Evolutionary conservation across 2,329 filamentous ascomycete genomes (phyloP).

Genomic region (Cryphonectria carpinicola): DNA sequence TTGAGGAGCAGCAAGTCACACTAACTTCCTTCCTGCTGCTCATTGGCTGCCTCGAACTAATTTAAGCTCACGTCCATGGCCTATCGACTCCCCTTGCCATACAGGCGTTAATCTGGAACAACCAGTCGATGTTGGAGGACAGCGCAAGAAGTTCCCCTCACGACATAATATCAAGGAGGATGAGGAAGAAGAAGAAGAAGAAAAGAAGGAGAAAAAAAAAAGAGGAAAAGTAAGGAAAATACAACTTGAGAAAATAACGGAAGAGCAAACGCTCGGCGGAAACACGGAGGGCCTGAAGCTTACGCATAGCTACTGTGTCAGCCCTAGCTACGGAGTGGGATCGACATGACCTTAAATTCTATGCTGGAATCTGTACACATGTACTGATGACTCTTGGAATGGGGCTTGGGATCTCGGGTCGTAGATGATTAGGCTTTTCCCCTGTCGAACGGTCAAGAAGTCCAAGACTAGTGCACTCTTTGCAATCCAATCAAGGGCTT

Average conservation of each 20-base stretch:
- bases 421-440: background rate
- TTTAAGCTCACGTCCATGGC: background rate
- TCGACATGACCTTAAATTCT: background rate
- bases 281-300: background rate
- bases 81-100: background rate
- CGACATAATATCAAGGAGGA: background rate
- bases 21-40: background rate
- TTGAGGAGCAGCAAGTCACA: background rate
- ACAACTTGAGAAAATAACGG: background rate
- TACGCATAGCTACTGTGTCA: background rate
- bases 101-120: background rate
- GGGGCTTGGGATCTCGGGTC: too few relatives aligned
- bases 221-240: background rate
- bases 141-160: background rate
- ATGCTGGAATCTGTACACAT: background rate
- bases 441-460: constrained; percentile 1
- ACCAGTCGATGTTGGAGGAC: background rate
- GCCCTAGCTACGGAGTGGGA: background rate
- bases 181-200: background rate
- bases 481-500: constrained; percentile 10
- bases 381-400: background rate
- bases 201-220: background rate
- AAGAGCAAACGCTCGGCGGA: background rate
- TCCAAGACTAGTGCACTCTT: background rate
- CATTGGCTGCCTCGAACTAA: background rate